Percentiles rank a stretch among this genome's conserved stretches.
These are phyloP conservation scores for Chaetomiaceae sp. DNA, from an alignment of 2,329 filamentous ascomycete species.

Conservation along the genomic window DNA sequence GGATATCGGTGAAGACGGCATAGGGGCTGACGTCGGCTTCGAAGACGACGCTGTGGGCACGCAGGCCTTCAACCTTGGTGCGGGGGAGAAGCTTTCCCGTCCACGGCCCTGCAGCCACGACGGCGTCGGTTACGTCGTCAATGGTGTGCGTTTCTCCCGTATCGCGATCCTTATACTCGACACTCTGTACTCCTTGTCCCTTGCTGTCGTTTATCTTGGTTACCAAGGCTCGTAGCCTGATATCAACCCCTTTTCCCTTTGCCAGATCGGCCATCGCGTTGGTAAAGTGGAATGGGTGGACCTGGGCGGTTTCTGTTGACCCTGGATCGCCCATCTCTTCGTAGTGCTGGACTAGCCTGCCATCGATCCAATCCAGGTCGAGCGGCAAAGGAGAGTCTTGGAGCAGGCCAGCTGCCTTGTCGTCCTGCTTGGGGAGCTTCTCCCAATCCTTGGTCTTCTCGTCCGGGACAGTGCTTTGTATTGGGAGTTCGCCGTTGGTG, in stretches of 20 bases:
- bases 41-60: constrained; percentile 64
- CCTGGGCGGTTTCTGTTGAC: constrained; percentile 78
- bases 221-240: constrained; percentile 63
- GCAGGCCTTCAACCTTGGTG: constrained; percentile 53
- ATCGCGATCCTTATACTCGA: constrained; percentile 55
- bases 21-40: constrained; percentile 64
- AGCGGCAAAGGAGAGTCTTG: constrained; percentile 61
- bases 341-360: constrained; percentile 63
- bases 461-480: constrained; percentile 17
- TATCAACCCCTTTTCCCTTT: constrained; percentile 60
- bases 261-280: constrained; percentile 76
- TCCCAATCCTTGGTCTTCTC: constrained; percentile 49
- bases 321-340: constrained; percentile 71
- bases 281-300: constrained; percentile 90
- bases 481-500: constrained; percentile 23
- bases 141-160: constrained; percentile 35
- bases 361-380: constrained; percentile 81
- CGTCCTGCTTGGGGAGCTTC: constrained; percentile 58
- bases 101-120: constrained; percentile 47
- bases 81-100: constrained; percentile 55
- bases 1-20: constrained; percentile 82
- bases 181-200: constrained; percentile 46
- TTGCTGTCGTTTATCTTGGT: constrained; percentile 58
- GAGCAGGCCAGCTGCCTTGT: constrained; percentile 43
- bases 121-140: constrained; percentile 47